A percentile compares a stretch with the other conserved stretches of the same genome.
phyloP scores from a whole-genome alignment of 2,329 filamentous ascomycete genomes.

The Paracamarosporium sp. region DNA sequence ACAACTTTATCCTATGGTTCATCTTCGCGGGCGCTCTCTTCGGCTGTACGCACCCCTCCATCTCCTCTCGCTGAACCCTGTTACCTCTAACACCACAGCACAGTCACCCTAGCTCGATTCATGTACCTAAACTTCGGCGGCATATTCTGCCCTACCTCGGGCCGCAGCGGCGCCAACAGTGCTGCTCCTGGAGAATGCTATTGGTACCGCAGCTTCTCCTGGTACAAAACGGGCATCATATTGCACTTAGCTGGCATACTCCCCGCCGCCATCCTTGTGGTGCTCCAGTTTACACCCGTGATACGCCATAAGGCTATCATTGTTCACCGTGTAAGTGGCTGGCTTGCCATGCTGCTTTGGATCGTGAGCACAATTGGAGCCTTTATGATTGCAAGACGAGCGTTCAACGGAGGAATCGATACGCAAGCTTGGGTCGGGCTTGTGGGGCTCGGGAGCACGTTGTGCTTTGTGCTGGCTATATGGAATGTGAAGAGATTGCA shows the following conservation, averaged over 20 bases:
- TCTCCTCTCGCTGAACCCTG: too few species aligned
- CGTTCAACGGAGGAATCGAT: slow-evolving; percentile 62
- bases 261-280: slow-evolving; percentile 48
- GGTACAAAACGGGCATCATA: slow-evolving; percentile 48
- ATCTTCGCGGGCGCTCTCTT: slow-evolving; percentile 11
- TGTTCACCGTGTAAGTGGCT: slow-evolving; percentile 68
- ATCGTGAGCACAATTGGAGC: slow-evolving; percentile 56
- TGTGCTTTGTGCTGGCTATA: slow-evolving; percentile 55
- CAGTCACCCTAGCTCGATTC: slow-evolving; percentile 55
- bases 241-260: slow-evolving; percentile 52
- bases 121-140: slow-evolving; percentile 56
- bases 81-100: background rate
- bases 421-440: slow-evolving; percentile 55
- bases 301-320: slow-evolving; percentile 57
- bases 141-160: slow-evolving; percentile 24
- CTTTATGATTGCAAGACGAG: slow-evolving; percentile 59
- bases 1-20: slow-evolving; percentile 63
- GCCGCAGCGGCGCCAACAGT: slow-evolving; percentile 16
- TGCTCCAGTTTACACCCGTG: slow-evolving; percentile 52
- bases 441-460: slow-evolving; percentile 54
- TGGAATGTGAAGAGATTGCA: slow-evolving; percentile 66
- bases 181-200: slow-evolving; percentile 54
- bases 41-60: slow-evolving; percentile 7
- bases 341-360: slow-evolving; percentile 59
- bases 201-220: slow-evolving; percentile 42